Conservation (phyloP, 768 basidiomycete genomes). For the Suillus subaureus region DNA sequence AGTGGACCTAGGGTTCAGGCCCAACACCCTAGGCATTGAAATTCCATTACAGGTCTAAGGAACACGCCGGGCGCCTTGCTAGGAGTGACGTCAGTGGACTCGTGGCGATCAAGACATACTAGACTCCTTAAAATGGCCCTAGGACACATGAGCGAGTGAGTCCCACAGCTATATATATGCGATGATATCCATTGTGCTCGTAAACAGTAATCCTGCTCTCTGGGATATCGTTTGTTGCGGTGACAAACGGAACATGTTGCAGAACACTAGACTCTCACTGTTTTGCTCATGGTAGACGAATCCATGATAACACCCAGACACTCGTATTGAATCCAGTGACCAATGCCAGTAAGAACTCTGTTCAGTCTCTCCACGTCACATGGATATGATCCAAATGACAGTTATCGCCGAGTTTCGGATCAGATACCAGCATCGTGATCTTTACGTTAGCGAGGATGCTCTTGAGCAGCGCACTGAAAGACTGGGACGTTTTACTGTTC, state of each 20-base stretch:
- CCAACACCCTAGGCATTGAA: not conserved
- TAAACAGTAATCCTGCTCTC: not conserved
- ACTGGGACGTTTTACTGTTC: not conserved
- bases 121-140: not conserved
- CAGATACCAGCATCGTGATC: not conserved
- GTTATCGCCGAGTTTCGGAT: not conserved
- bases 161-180: not conserved
- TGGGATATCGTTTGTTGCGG: not conserved
- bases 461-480: not conserved
- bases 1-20: not conserved
- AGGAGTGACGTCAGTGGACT: not conserved
- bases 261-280: not conserved
- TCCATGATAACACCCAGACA: constrained; percentile 6
- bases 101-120: not conserved
- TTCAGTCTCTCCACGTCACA: not conserved
- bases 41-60: not conserved
- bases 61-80: not conserved
- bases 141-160: not conserved
- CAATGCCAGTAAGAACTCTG: not conserved
- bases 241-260: not conserved
- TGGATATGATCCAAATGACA: not conserved
- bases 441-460: not conserved
- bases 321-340: constrained; percentile 5
- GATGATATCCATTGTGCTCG: not conserved
- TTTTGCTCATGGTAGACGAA: not conserved